Conservation (phyloP, 306 rosid species). For the Fragaria vesca region DNA sequence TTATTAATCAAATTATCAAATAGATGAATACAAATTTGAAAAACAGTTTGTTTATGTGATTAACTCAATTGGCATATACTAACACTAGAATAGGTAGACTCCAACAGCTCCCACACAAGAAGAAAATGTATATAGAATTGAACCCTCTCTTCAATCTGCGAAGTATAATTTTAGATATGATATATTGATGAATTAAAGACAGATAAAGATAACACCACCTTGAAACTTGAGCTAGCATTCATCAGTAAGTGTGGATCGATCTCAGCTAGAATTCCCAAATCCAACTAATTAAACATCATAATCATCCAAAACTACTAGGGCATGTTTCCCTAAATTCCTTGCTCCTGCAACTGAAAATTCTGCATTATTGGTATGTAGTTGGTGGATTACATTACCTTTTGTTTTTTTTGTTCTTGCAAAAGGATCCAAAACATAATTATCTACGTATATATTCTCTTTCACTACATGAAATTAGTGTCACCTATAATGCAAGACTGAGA, state of each 20-base stretch:
- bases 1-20: not conserved
- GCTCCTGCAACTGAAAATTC: not conserved
- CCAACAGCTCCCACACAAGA: constrained; percentile 17
- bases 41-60: constrained; percentile 22
- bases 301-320: not conserved
- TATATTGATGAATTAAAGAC: too few relatives aligned
- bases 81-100: not conserved
- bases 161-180: not conserved
- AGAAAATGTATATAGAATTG: not conserved
- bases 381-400: not conserved
- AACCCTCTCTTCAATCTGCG: not conserved
- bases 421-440: not conserved
- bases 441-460: not conserved
- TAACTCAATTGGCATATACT: not conserved
- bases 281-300: not conserved
- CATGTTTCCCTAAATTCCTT: not conserved
- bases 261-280: not conserved
- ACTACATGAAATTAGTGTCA: not conserved
- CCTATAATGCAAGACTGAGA: constrained; percentile 2
- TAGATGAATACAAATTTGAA: not conserved
- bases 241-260: not conserved
- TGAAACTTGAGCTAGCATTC: not conserved
- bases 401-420: not conserved
- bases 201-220: not conserved
- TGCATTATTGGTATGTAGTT: not conserved